Base-by-base conservation (phyloP, 345 rosid species). In the Leavenworthia alabamica region DNA sequence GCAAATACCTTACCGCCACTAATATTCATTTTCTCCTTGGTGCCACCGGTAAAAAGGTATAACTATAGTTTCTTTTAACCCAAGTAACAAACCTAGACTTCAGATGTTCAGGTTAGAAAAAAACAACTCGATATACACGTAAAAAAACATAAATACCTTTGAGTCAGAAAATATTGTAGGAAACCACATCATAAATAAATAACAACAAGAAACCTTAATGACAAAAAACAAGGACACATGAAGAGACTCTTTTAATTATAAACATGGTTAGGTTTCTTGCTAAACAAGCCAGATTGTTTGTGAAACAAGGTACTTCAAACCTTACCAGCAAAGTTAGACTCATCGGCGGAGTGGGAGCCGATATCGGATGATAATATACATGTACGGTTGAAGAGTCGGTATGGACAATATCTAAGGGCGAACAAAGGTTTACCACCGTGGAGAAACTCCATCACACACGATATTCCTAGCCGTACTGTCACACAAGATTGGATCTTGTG, bases 371-470 rank as follows among this genome's bases (percentile, higher is more conserved):
- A 82, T 6, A 86, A 90, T n/a, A 28, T 61, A 29, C 78, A 77
- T n/a, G 66, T 79, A 32, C 76, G 77, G 71, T 81, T 89, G 36
- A 78, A 67, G 78, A 80, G 90, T 1, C 29, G 65, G 5, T 75
- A 70, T 19, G 91, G 96, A 11, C 73, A 75, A 40, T 85, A 31
- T 48, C 62, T 90, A 51, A 79, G 88, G 0, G 97, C 91, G 1
- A 83, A 86, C 26, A 83, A 79, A 1, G 82, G 87, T 4, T 8
- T 85, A 5, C 95, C 95, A 0, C 96, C 94, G 0, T 85, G 96
- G 97, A 80, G 94, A 72, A 81, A 88, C 58, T 79, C 83, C 3
- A 53, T 85, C 52, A 83, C 91, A 0, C 96, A 88, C 43, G 96
- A 85, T 14, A 68, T 80, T 16, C 80, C 95, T 7, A 82, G 76